Conservation (phyloP, 805 yeast genomes). For the Schizosaccharomyces osmophilus region DNA sequence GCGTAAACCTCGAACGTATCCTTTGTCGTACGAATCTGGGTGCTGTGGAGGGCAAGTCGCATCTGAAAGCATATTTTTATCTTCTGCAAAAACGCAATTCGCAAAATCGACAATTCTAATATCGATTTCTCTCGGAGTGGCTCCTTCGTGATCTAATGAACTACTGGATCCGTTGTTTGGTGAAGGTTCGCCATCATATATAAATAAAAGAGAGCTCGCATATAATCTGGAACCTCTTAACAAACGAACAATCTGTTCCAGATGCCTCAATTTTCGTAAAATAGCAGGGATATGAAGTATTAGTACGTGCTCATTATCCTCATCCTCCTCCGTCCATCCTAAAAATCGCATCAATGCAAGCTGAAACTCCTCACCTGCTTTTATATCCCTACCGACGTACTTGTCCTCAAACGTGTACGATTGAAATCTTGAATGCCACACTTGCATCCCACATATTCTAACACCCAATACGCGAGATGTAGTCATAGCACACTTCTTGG, state of each 20-base stretch:
- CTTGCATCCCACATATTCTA: constrained; percentile 84
- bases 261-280: constrained; percentile 31
- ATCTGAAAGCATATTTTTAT: constrained; percentile 13
- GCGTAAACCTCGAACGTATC: constrained; percentile 60
- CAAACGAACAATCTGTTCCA: constrained; percentile 28
- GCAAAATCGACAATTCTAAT: constrained; percentile 90
- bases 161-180: neutral
- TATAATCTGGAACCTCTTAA: constrained; percentile 65
- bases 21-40: constrained; percentile 41
- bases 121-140: constrained; percentile 5
- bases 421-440: constrained; percentile 28
- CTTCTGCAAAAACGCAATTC: constrained; percentile 55
- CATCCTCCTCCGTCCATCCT: constrained; percentile 19
- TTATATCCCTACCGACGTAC: constrained; percentile 67
- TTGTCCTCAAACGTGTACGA: constrained; percentile 55
- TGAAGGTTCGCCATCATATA: constrained; percentile 47
- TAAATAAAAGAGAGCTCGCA: constrained; percentile 68
- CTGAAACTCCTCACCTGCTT: constrained; percentile 53
- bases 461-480: constrained; percentile 70
- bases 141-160: neutral
- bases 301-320: constrained; percentile 34
- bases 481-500: constrained; percentile 54
- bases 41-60: constrained; percentile 51
- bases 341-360: constrained; percentile 49
- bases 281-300: constrained; percentile 42